phyloP scores from a whole-genome alignment of 768 basidiomycete genomes.

The Gloeostereum incarnatum region DNA sequence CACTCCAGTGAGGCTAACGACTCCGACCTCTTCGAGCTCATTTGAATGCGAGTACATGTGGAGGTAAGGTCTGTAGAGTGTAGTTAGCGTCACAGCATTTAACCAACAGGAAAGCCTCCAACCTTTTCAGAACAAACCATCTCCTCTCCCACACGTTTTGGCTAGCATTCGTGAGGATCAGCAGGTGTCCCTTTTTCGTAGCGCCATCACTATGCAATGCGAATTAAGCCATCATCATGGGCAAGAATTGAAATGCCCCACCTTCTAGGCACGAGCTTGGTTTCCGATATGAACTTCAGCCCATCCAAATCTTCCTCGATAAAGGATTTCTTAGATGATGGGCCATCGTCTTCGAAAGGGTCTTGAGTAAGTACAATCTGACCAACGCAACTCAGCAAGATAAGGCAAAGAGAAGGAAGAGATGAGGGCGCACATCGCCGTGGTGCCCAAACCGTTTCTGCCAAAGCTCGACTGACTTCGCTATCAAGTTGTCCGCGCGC shows the following conservation, averaged over 20 bases:
- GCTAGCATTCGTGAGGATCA: constrained; percentile 74
- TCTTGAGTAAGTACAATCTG: constrained; percentile 79
- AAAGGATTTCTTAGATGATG: constrained; percentile 19
- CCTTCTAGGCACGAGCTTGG: constrained; percentile 69
- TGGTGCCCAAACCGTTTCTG: constrained; percentile 70
- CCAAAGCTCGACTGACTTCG: constrained; percentile 72
- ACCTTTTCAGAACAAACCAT: constrained; percentile 88
- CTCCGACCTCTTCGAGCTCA: constrained; percentile 74
- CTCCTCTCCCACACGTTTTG: constrained; percentile 74
- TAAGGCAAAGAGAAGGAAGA: constrained; percentile 8
- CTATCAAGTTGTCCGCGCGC: constrained; percentile 57
- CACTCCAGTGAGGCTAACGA: constrained; percentile 78
- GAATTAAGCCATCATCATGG: constrained; percentile 2
- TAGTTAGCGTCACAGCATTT: constrained; percentile 4
- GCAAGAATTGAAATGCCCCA: constrained; percentile 20
- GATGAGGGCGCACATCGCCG: constrained; percentile 49
- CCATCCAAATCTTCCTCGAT: constrained; percentile 35
- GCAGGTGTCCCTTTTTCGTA: constrained; percentile 78
- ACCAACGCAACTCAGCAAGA: constrained; percentile 10
- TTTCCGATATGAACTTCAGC: constrained; percentile 61
- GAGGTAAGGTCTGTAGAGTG: constrained; percentile 67
- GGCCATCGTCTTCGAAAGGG: constrained; percentile 46
- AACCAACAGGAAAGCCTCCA: constrained; percentile 6
- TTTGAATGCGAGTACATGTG: constrained; percentile 79
- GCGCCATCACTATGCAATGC: constrained; percentile 51